These are phyloP conservation scores for Populus hybrid DNA, from an alignment of 441 rosid genomes.

Conservation along the genomic window DNA sequence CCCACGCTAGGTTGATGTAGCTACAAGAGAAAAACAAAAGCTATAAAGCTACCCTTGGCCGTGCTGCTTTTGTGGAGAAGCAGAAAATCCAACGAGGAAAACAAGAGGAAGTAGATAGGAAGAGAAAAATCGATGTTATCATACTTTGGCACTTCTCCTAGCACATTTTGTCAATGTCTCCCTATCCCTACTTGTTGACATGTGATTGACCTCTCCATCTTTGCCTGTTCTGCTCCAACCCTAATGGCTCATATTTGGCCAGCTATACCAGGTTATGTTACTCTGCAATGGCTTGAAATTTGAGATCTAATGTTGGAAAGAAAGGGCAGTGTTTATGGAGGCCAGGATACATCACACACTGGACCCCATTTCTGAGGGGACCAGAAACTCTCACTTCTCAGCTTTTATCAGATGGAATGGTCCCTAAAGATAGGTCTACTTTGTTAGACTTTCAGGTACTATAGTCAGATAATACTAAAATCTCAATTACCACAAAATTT, in stretches of 20 bases:
- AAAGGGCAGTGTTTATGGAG: background rate
- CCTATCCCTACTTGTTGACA: conserved; percentile 36
- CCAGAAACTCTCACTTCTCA: conserved; percentile 22
- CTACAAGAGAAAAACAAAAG: conserved; percentile 27
- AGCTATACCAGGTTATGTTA: conserved; percentile 10
- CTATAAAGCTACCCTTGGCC: conserved; percentile 19
- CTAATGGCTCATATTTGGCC: conserved; percentile 28
- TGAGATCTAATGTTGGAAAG: background rate
- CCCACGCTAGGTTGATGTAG: conserved; percentile 30
- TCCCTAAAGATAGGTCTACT: background rate
- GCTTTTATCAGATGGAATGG: background rate
- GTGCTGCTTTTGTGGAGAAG: conserved; percentile 15
- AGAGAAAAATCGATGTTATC: conserved; percentile 26
- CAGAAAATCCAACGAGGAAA: conserved; percentile 30
- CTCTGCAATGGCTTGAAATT: conserved; percentile 14
- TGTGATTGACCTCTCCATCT: conserved; percentile 29
- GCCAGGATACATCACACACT: background rate
- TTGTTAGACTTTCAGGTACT: too few species aligned
- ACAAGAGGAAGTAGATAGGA: conserved; percentile 29
- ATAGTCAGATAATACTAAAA: too few species aligned
- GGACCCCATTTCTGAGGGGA: conserved; percentile 29
- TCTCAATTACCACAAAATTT: too few species aligned
- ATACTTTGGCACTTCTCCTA: conserved; percentile 38
- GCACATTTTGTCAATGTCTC: conserved; percentile 55
- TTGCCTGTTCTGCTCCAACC: conserved; percentile 11